Percentiles rank a stretch among this genome's conserved stretches.
phyloP scores from a whole-genome alignment of 164 flowering plant genomes.

The Stephania yunnanensis region DNA sequence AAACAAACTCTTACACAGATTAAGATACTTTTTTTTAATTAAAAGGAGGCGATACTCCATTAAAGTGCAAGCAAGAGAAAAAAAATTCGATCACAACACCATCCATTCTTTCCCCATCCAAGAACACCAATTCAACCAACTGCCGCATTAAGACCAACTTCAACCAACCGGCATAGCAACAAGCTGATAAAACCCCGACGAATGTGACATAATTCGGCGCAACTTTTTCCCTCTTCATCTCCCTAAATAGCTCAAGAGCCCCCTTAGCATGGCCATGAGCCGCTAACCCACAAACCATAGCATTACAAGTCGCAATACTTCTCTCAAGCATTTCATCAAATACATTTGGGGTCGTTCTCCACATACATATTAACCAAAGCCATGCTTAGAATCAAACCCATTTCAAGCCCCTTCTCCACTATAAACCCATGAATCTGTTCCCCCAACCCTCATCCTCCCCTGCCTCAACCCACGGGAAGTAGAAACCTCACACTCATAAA shows the following conservation, averaged over 20 bases:
- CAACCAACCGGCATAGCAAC: conserved; percentile 57
- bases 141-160: conserved; percentile 30
- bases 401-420: conserved; percentile 27
- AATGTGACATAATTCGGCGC: conserved; percentile 44
- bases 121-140: too few relatives aligned
- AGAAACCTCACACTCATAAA: too few relatives aligned
- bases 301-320: conserved; percentile 55
- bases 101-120: too few relatives aligned
- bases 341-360: conserved; percentile 42
- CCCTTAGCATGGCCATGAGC: conserved; percentile 47
- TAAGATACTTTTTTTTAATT: too few relatives aligned
- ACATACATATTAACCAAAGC: conserved; percentile 71
- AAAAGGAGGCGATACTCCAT: too few relatives aligned
- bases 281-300: conserved; percentile 60
- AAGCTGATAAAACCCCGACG: conserved; percentile 57
- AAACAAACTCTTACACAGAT: too few relatives aligned
- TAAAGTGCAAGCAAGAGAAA: too few relatives aligned
- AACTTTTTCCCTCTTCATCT: conserved; percentile 28
- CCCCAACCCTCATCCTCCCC: too few relatives aligned
- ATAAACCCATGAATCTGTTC: conserved; percentile 41
- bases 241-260: conserved; percentile 37
- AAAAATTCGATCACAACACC: too few relatives aligned
- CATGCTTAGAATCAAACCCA: conserved; percentile 53
- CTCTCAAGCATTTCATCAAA: conserved; percentile 41
- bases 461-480: too few relatives aligned